A percentile compares a stretch with the other conserved stretches of the same genome.
Evolutionary conservation across 2,329 filamentous ascomycete species (phyloP).

Genomic region (Xylariaceae sp.): DNA sequence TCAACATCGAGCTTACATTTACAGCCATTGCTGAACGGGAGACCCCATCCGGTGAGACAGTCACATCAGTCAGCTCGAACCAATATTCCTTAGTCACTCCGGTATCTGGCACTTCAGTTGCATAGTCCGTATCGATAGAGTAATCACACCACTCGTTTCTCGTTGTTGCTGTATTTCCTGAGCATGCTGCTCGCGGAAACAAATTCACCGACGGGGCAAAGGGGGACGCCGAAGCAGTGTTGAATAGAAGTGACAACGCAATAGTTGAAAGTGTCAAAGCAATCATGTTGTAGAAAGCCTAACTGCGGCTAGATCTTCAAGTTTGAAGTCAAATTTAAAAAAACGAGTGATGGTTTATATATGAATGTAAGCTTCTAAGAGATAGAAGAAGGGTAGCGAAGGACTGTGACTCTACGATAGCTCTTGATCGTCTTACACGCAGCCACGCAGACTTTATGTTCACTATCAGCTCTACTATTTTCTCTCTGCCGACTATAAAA

Average conservation of each 20-base stretch:
- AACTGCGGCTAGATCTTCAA: not conserved
- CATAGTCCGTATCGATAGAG: constrained; percentile 44
- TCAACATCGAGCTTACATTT: constrained; percentile 32
- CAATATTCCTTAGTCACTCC: constrained; percentile 46
- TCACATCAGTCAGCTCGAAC: constrained; percentile 38
- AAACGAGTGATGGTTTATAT: not conserved
- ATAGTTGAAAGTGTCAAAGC: constrained; percentile 15
- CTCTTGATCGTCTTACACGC: constrained; percentile 1
- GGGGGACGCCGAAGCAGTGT: constrained; percentile 16
- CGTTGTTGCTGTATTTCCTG: constrained; percentile 34
- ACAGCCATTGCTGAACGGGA: constrained; percentile 42
- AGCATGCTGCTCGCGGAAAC: constrained; percentile 24
- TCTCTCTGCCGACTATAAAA: constrained; percentile 14
- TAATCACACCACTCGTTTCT: constrained; percentile 44
- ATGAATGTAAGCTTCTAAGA: not conserved
- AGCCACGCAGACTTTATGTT: constrained; percentile 15
- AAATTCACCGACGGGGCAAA: constrained; percentile 16
- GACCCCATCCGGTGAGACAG: constrained; percentile 44
- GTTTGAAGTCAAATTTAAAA: not conserved
- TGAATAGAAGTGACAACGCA: constrained; percentile 12
- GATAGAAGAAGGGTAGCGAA: constrained; percentile 16
- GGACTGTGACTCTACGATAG: constrained; percentile 5
- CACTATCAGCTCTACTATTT: constrained; percentile 1
- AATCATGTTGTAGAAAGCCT: constrained; percentile 17
- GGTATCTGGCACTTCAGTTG: constrained; percentile 39